Conservation (phyloP, 2,329 filamentous ascomycete species). For the Pseudocercospora crystallina region DNA sequence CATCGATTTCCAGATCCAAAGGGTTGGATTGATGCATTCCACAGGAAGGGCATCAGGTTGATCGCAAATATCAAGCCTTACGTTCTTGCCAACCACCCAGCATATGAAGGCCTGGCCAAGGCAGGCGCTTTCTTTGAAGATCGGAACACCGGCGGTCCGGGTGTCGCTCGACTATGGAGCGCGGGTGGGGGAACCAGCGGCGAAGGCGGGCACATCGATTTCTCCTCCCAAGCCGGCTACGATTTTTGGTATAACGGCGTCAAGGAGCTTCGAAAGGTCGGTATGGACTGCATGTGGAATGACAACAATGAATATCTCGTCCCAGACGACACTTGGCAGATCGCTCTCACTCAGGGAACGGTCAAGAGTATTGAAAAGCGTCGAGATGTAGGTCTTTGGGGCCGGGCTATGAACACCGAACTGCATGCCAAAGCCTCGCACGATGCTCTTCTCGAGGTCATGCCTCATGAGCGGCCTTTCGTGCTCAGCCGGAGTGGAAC, state of each 20-base stretch:
- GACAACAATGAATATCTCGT: slow-evolving; percentile 76
- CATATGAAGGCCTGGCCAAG: slow-evolving; percentile 61
- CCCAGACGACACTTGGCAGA: slow-evolving; percentile 64
- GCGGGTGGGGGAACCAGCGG: slow-evolving; percentile 69
- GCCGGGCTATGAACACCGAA: slow-evolving; percentile 67
- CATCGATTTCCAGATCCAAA: slow-evolving; percentile 69
- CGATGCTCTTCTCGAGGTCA: slow-evolving; percentile 61
- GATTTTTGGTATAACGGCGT: slow-evolving; percentile 72
- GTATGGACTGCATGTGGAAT: slow-evolving; percentile 76
- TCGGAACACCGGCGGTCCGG: slow-evolving; percentile 47
- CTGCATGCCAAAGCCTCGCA: slow-evolving; percentile 70
- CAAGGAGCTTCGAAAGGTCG: slow-evolving; percentile 59
- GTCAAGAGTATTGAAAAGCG: slow-evolving; percentile 38
- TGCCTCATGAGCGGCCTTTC: slow-evolving; percentile 63
- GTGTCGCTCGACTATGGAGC: slow-evolving; percentile 67
- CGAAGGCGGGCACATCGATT: slow-evolving; percentile 71
- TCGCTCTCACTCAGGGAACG: slow-evolving; percentile 52
- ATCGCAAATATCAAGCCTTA: slow-evolving; percentile 75
- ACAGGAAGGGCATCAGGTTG: slow-evolving; percentile 64
- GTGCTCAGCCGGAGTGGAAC: slow-evolving; percentile 71
- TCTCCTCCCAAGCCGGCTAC: slow-evolving; percentile 66
- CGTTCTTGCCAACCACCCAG: slow-evolving; percentile 65
- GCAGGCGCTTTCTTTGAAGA: slow-evolving; percentile 65
- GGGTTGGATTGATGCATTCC: slow-evolving; percentile 62
- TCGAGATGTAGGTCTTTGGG: slow-evolving; percentile 65